Percentiles rank a stretch among this genome's conserved stretches.
Evolutionary conservation across 2,329 filamentous ascomycete genomes (phyloP).

Genomic region (Neofusicoccum sp.): DNA sequence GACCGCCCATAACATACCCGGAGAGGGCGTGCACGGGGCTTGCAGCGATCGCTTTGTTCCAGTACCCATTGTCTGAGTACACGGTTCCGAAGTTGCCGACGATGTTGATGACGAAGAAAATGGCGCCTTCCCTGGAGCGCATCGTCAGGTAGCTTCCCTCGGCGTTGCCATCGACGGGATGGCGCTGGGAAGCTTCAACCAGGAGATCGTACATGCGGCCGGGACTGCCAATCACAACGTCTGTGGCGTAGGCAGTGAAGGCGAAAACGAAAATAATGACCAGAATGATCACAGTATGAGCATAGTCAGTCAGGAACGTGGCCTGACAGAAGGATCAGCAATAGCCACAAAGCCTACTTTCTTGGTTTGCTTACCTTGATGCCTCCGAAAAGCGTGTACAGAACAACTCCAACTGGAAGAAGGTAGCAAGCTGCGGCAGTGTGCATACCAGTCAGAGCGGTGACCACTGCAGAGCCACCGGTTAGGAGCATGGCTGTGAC

Average conservation of each 20-base stretch:
- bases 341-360: neutral
- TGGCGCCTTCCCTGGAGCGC: constrained; percentile 75
- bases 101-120: constrained; percentile 91
- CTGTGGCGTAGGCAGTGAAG: constrained; percentile 78
- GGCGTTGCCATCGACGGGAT: constrained; percentile 79
- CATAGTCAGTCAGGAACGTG: constrained; percentile 73
- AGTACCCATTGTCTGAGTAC: constrained; percentile 76
- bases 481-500: constrained; percentile 89
- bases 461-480: constrained; percentile 72
- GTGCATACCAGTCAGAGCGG: constrained; percentile 70
- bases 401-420: constrained; percentile 75
- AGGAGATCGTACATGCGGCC: constrained; percentile 77
- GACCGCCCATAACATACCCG: constrained; percentile 83
- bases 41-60: constrained; percentile 91
- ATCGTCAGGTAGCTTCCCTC: constrained; percentile 86
- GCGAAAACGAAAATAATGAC: constrained; percentile 86
- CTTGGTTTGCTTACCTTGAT: constrained; percentile 78
- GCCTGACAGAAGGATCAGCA: constrained; percentile 19
- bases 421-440: constrained; percentile 84
- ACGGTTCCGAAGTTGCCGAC: constrained; percentile 84
- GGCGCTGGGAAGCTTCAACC: constrained; percentile 64
- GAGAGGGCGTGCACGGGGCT: constrained; percentile 83
- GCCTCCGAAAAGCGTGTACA: constrained; percentile 75
- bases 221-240: constrained; percentile 72
- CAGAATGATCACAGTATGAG: constrained; percentile 82